A percentile compares a stretch with the other conserved stretches of the same genome.
phyloP scores from a whole-genome alignment of 805 yeast species.

The Wickerhamomyces strasburgensis region DNA sequence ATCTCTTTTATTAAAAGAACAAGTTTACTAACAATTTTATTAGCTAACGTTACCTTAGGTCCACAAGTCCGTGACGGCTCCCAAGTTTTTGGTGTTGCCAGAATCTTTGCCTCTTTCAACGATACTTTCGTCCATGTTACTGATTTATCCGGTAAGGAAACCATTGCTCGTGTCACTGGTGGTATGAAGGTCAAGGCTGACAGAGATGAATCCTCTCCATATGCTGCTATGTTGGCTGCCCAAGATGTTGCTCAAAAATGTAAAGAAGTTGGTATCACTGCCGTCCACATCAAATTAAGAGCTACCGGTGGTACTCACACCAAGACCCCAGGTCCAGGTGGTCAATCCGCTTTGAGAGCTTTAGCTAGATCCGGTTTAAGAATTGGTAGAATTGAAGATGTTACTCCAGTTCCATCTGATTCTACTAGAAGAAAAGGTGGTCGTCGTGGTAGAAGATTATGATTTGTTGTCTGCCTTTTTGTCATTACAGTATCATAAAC shows the following conservation, averaged over 20 bases:
- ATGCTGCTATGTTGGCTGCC: conserved; percentile 99
- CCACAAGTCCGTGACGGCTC: conserved; percentile 94
- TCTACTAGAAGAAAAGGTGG: conserved; percentile 99
- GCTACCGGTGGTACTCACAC: conserved; percentile 99
- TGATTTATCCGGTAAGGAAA: conserved; percentile 99
- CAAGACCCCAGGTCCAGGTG: conserved; percentile 99
- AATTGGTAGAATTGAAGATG: conserved; percentile 99
- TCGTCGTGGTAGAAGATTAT: conserved; percentile 99
- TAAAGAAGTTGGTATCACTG: conserved; percentile 99
- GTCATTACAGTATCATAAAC: neutral
- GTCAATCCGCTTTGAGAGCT: conserved; percentile 99
- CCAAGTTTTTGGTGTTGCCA: conserved; percentile 99
- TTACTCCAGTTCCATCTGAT: conserved; percentile 99
- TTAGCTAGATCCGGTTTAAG: conserved; percentile 99
- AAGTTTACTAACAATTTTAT: conserved; percentile 18
- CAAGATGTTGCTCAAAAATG: conserved; percentile 99
- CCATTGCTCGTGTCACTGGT: conserved; percentile 99
- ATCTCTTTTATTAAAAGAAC: neutral
- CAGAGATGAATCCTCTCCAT: conserved; percentile 99
- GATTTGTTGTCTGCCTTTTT: conserved; percentile 23
- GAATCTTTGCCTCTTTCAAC: conserved; percentile 99
- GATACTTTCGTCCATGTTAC: conserved; percentile 99
- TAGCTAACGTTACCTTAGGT: conserved; percentile 62
- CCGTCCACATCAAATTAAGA: conserved; percentile 99
- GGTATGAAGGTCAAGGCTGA: conserved; percentile 99